Evolutionary conservation across 495 filamentous ascomycete genomes (phyloP), one percentile per base, ranked within the genome.

Genomic region (Copromyces sp.): DNA sequence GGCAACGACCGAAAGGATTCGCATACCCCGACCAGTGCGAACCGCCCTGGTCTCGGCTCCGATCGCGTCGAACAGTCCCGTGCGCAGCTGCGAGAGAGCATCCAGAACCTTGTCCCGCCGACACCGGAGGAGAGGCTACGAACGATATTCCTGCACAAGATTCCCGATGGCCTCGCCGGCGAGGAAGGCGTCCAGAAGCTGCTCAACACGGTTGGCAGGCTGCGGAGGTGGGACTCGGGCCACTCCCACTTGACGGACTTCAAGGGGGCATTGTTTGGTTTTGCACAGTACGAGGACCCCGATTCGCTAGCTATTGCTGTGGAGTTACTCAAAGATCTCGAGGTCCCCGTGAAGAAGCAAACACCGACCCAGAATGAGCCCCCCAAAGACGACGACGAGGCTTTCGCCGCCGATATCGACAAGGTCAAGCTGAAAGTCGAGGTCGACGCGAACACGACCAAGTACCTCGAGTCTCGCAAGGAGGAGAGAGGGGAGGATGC

Each of bases 201-300:
- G 59, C 83, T 99, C 42, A 83, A 87, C 69, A 87, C 89, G 72
- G 93, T 92, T 4, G 96, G 94, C 32, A 90, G 86, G 81, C 81
- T 98, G 44, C 87, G 90, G 59, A 90, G 92, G 71, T 99, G 95
- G 95, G 93, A 92, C 70, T 77, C 81, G 70, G 83, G 77, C 0
- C 78, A 77, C 20, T 81, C 80, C 7, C 90, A 89, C 39, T 89
- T 95, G 81, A 90, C 92, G 40, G 91, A 96, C 75, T 89, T 91
- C 69, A 97, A 96, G 84, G 89, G 90, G 68, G 92, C 90, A 79
- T 89, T 89, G 70, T 98, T 98, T 84, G 96, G 95, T 44, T 98
- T 99, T 83, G 95, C 94, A 73, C 94, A 98, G 83, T 99, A 92
- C 83, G 95, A 97, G 73, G 94, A 98, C 82, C 89, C 91, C 40